A percentile compares a stretch with the other conserved stretches of the same genome.
phyloP scores from a whole-genome alignment of 2,329 filamentous ascomycete genomes.

The Bipolaris gigantea region DNA sequence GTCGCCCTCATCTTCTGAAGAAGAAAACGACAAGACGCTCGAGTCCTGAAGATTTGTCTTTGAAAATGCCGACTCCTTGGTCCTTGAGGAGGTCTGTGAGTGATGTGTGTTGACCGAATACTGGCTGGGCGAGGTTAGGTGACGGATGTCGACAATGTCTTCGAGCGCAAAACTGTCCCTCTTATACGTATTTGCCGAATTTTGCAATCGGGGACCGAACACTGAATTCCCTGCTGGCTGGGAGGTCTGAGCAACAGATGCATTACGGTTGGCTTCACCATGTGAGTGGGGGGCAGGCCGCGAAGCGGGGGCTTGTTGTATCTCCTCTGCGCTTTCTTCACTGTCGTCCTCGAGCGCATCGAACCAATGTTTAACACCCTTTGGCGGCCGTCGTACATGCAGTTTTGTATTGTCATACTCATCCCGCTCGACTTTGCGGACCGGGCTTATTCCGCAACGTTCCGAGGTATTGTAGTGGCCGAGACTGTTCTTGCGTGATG shows the following conservation, averaged over 20 bases:
- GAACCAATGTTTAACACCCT: constrained; percentile 56
- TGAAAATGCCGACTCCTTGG: constrained; percentile 39
- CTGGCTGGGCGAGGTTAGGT: constrained; percentile 36
- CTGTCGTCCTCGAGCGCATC: constrained; percentile 50
- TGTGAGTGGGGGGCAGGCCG: constrained; percentile 13
- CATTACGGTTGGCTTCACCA: constrained; percentile 20
- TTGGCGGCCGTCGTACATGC: constrained; percentile 51
- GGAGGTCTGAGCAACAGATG: constrained; percentile 24
- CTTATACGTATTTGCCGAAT: constrained; percentile 16
- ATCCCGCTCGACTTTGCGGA: constrained; percentile 39
- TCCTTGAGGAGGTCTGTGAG: constrained; percentile 33
- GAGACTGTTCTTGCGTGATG: constrained; percentile 29
- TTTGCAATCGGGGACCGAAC: constrained; percentile 18
- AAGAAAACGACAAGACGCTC: constrained; percentile 47
- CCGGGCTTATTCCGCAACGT: constrained; percentile 25
- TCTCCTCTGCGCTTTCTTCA: constrained; percentile 33
- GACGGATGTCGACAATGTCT: constrained; percentile 25
- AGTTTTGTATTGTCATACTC: constrained; percentile 52
- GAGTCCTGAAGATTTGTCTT: constrained; percentile 42
- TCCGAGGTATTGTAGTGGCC: constrained; percentile 20
- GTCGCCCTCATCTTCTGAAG: constrained; percentile 44
- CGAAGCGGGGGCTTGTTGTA: constrained; percentile 17
- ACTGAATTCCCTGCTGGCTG: constrained; percentile 6
- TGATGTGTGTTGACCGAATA: constrained; percentile 33
- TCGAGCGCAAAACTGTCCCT: constrained; percentile 28